Percentiles rank a stretch among this genome's conserved stretches.
phyloP scores from a whole-genome alignment of 805 yeast species.

The Metschnikowia bowlesiae region DNA sequence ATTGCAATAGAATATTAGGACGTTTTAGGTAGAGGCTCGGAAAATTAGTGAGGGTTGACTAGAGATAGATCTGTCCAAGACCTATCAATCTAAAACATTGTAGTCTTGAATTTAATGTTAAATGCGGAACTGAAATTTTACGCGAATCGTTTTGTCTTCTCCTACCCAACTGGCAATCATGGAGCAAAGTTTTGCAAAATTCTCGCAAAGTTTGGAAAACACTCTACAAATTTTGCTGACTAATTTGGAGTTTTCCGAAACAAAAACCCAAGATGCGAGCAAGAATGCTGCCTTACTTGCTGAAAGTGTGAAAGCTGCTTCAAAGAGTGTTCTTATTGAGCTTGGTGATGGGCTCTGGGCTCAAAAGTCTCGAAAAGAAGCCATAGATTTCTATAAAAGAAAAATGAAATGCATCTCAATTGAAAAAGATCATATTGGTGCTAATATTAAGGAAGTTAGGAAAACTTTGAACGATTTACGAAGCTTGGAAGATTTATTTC shows the following conservation, averaged over 20 bases:
- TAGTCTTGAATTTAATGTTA: not conserved
- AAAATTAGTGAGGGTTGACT: too few relatives aligned
- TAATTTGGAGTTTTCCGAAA: not conserved
- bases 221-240: not conserved
- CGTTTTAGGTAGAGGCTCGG: too few relatives aligned
- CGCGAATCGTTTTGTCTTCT: slow-evolving; percentile 2
- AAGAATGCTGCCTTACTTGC: not conserved
- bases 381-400: slow-evolving; percentile 23
- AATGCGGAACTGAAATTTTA: not conserved
- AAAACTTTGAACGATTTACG: not conserved
- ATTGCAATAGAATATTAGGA: too few relatives aligned
- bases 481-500: not conserved
- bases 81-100: not conserved
- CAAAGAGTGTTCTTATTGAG: slow-evolving; percentile 3
- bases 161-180: not conserved
- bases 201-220: not conserved
- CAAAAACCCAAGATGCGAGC: not conserved
- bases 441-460: slow-evolving; percentile 23
- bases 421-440: slow-evolving; percentile 39
- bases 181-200: not conserved
- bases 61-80: not conserved
- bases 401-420: slow-evolving; percentile 26
- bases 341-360: slow-evolving; percentile 10
- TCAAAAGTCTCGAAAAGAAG: slow-evolving; percentile 17
- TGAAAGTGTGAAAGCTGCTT: not conserved